These are phyloP conservation scores for Dactylellina cionopaga DNA, from an alignment of 2,329 filamentous ascomycete genomes.

Conservation along the genomic window DNA sequence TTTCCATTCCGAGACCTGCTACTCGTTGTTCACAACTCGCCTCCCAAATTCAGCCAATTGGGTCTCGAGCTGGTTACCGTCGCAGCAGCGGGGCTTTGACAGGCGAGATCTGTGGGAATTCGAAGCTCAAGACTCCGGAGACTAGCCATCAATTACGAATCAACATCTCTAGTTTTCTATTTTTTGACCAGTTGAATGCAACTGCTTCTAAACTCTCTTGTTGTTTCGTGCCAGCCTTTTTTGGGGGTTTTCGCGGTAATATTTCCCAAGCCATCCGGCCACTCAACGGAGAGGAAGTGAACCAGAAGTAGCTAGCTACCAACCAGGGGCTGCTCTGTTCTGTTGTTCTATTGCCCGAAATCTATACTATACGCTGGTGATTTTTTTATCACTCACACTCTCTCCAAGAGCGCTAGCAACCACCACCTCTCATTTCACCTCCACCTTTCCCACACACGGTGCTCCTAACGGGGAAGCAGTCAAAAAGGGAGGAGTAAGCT, in stretches of 20 bases:
- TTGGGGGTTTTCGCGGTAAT: conserved; percentile 25
- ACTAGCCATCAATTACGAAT: background rate
- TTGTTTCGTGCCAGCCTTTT: conserved; percentile 5
- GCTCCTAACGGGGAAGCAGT: conserved; percentile 41
- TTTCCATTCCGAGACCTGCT: conserved; percentile 11
- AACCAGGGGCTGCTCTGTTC: conserved; percentile 27
- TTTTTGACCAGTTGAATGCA: conserved; percentile 1
- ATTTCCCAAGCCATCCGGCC: conserved; percentile 38
- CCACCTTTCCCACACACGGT: conserved; percentile 50
- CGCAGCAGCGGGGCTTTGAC: conserved; percentile 37
- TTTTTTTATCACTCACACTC: conserved; percentile 49
- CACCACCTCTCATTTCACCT: conserved; percentile 43
- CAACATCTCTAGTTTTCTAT: conserved; percentile 7
- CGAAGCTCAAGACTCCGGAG: background rate
- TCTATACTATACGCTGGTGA: conserved; percentile 17
- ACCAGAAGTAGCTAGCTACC: conserved; percentile 23
- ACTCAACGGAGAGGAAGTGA: conserved; percentile 16
- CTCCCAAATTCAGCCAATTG: conserved; percentile 46
- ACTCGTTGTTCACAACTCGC: conserved; percentile 8
- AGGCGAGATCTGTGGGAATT: conserved; percentile 39
- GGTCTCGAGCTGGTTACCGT: conserved; percentile 16
- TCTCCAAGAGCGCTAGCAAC: conserved; percentile 39
- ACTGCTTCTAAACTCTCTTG: background rate
- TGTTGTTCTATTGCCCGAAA: conserved; percentile 46
- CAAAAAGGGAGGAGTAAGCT: conserved; percentile 50